Percentiles rank a stretch among this genome's conserved stretches.
These are phyloP conservation scores for Cystobasidium sp. DNA, from an alignment of 1,284 basidiomycete genomes.

Conservation along the genomic window DNA sequence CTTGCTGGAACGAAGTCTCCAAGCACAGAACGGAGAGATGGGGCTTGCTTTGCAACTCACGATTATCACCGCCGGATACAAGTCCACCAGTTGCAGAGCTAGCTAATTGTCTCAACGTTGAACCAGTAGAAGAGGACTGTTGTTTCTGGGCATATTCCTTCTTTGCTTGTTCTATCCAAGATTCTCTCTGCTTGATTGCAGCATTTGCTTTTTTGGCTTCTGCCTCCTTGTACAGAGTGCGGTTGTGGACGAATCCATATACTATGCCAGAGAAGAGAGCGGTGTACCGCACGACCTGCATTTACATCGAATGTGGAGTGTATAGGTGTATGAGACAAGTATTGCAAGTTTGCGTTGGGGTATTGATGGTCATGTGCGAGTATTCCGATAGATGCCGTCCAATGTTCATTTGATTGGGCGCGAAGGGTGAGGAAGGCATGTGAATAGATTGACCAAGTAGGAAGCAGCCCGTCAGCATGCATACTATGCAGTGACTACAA, in stretches of 20 bases:
- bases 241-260: slow-evolving; percentile 91
- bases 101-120: slow-evolving; percentile 26
- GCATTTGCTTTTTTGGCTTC: slow-evolving; percentile 72
- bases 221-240: slow-evolving; percentile 81
- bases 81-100: slow-evolving; percentile 28
- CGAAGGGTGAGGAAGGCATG: background rate
- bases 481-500: background rate
- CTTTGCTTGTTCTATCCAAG: slow-evolving; percentile 83
- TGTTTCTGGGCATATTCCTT: slow-evolving; percentile 75
- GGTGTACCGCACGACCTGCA: slow-evolving; percentile 91
- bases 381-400: slow-evolving; percentile 6
- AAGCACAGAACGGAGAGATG: too few species aligned
- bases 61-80: slow-evolving; percentile 8
- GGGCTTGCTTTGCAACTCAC: slow-evolving; percentile 1
- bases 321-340: background rate
- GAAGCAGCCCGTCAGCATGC: background rate
- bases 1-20: too few species aligned
- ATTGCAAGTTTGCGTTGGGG: background rate
- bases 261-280: slow-evolving; percentile 84
- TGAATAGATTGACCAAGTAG: too few species aligned
- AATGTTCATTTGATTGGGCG: slow-evolving; percentile 15
- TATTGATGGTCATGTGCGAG: background rate
- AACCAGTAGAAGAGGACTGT: slow-evolving; percentile 55
- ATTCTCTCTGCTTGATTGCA: slow-evolving; percentile 72
- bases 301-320: background rate